Evolutionary conservation across 345 rosid species (phyloP), one percentile per base, ranked within the genome.

Genomic region (Orychophragmus violaceus): DNA sequence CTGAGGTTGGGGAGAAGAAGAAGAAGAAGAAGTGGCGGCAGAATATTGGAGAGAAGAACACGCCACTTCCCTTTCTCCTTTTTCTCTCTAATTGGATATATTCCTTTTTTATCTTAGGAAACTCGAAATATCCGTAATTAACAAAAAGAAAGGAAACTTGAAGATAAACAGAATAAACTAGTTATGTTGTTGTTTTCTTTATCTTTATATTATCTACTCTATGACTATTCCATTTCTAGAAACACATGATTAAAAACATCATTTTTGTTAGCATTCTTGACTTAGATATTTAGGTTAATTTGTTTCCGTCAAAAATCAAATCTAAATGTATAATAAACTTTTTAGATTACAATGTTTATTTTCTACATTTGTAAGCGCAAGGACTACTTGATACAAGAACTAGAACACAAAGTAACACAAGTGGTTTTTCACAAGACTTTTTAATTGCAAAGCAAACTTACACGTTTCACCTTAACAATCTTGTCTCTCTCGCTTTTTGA

Each of bases 21-120:
- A 30, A 33, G 52, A 46, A 30, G 18, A 36, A 36, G 48, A 21
- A 42, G 58, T 3, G 60, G 59, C 39, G 30, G 66, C 17, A 37
- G 17, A 3, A 23, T 30, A 4, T 51, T 61, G 53, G 14, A 22
- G 9, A 69, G 42, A 51, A 23, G 10, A 61, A 70, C 27, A 51
- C 67, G 74, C 44, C 18, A 61, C 74, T 60, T 7, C 25, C 42
- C 60, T 16, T 19, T 69, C 59, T 59, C 67, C 52, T 39, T 5
- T 16, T 49, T 13, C 39, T 18, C 10, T 22, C 13, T 37, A 0
- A 10, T 59, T 69, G 51, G 14, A 3, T 18, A 30, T 30, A 30
- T 30, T 30, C 33, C 12, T 45, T 17, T 29, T 2, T 30, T 44
- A 23, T 60, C 2, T 16, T 0, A 13, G 16, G 6, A 18, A 62